Conservation (phyloP, 2,329 filamentous ascomycete species). For the Fusarium poae region DNA sequence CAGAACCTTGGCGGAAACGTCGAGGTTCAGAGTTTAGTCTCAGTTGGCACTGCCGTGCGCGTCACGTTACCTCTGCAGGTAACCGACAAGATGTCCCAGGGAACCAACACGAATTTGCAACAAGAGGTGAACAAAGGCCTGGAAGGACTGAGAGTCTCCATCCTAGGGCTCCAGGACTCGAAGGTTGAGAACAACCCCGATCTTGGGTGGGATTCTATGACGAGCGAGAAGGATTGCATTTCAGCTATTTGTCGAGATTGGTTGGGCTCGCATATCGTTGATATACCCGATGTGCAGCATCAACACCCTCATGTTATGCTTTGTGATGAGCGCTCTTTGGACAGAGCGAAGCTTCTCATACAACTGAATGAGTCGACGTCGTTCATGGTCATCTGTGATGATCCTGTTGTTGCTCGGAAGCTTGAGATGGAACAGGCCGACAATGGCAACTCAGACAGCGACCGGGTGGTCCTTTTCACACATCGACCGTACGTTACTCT, state of each 20-base stretch:
- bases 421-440: neutral
- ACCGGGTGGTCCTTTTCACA: neutral
- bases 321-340: neutral
- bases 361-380: neutral
- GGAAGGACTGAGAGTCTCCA: fast-evolving
- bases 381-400: neutral
- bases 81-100: neutral
- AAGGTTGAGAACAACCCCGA: neutral
- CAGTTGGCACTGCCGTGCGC: neutral
- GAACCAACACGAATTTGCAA: no score
- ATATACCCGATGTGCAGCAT: neutral
- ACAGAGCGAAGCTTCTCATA: neutral
- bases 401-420: neutral
- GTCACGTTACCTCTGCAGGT: neutral
- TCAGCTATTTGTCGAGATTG: neutral
- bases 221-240: neutral
- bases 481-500: neutral
- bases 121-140: neutral
- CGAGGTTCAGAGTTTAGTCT: neutral
- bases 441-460: fast-evolving
- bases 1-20: neutral
- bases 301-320: neutral
- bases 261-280: neutral
- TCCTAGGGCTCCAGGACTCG: neutral
- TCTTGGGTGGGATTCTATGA: neutral